Conservation (phyloP, 805 yeast genomes). For the Metschnikowia similis region DNA sequence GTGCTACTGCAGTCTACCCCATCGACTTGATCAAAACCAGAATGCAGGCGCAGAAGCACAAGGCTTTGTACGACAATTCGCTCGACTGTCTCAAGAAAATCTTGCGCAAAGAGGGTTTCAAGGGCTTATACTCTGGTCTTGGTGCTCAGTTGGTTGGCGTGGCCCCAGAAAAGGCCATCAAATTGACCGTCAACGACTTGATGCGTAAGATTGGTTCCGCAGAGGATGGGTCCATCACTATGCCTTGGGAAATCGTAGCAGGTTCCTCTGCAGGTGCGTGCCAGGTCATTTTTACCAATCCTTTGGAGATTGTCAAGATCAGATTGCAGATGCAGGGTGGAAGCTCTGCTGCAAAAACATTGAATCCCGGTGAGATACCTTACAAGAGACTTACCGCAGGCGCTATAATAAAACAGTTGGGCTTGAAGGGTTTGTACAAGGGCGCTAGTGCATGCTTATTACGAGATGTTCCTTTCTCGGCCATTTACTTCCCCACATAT, state of each 20-base stretch:
- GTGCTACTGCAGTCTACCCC: conserved; percentile 97
- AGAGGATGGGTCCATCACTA: conserved; percentile 35
- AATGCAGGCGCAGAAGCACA: conserved; percentile 90
- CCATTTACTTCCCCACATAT: conserved; percentile 95
- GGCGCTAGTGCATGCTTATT: conserved; percentile 89
- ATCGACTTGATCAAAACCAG: conserved; percentile 94
- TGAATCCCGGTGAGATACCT: conserved; percentile 37
- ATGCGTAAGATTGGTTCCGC: conserved; percentile 67
- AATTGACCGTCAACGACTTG: conserved; percentile 88
- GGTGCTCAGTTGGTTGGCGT: conserved; percentile 95
- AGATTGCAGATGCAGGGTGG: conserved; percentile 96
- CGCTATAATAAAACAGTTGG: conserved; percentile 71
- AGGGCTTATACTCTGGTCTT: conserved; percentile 87
- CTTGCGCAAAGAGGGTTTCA: conserved; percentile 67
- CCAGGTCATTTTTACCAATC: conserved; percentile 94
- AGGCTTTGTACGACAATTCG: conserved; percentile 70
- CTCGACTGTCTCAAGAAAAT: conserved; percentile 83
- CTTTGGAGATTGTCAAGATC: conserved; percentile 92
- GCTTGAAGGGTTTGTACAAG: conserved; percentile 80
- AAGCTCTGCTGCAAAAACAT: conserved; percentile 32
- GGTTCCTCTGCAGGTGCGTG: conserved; percentile 96
- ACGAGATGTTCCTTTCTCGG: conserved; percentile 95
- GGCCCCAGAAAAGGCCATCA: conserved; percentile 97
- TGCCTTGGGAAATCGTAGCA: conserved; percentile 71
- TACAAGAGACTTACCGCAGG: conserved; percentile 52